Evolutionary conservation across 1,284 basidiomycete species (phyloP).

Genomic region (Puccinia polysora): DNA sequence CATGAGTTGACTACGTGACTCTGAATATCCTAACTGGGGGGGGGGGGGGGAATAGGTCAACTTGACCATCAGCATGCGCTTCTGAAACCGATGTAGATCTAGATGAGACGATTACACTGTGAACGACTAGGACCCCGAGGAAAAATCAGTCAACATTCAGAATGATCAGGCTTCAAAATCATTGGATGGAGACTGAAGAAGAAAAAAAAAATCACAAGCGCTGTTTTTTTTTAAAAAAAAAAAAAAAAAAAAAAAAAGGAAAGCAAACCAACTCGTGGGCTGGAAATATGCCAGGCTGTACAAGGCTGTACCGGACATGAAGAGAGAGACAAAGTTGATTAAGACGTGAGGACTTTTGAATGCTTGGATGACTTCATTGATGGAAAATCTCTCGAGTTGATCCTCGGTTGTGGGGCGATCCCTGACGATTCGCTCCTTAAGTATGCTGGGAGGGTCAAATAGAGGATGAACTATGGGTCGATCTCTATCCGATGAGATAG

Average conservation of each 20-base stretch:
- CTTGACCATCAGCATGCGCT: not conserved
- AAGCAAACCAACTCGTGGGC: conserved; percentile 27
- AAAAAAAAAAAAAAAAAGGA: not conserved
- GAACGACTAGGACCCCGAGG: not conserved
- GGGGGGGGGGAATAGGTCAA: not conserved
- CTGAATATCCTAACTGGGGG: conserved; percentile 29
- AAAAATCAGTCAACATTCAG: too few species aligned
- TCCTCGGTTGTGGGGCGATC: conserved; percentile 12
- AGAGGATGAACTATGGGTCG: too few species aligned
- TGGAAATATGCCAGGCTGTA: conserved; percentile 40
- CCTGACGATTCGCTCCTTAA: conserved; percentile 12
- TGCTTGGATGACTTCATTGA: conserved; percentile 12
- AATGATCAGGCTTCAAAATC: conserved; percentile 18
- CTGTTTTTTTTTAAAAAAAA: not conserved
- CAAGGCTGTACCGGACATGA: conserved; percentile 21
- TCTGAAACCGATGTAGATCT: not conserved
- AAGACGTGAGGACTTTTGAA: conserved; percentile 39
- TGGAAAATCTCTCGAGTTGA: conserved; percentile 17
- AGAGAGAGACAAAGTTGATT: conserved; percentile 24
- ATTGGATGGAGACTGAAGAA: not conserved
- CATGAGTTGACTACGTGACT: conserved; percentile 24
- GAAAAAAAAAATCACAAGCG: not conserved
- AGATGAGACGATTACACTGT: not conserved
- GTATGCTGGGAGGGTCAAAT: not conserved
- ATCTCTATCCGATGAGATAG: too few species aligned